phyloP scores from a whole-genome alignment of 352 stramenopile genomes.

The Phytopythium oedochilum region DNA sequence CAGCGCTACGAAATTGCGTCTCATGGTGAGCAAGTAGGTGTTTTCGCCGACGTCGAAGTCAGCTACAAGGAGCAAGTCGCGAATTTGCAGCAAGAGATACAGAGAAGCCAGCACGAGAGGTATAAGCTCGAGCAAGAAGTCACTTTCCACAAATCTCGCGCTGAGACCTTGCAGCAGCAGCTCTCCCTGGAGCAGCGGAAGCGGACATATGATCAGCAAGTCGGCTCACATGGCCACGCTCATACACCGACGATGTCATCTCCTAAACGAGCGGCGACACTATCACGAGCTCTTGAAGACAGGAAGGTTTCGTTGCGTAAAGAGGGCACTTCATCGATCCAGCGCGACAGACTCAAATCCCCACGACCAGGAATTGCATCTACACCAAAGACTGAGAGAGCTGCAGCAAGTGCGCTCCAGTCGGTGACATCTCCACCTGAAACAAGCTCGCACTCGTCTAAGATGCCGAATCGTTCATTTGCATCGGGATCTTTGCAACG shows the following conservation, averaged over 20 bases:
- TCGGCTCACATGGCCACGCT: constrained; percentile 17
- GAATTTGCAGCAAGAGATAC: constrained; percentile 36
- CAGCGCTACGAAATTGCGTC: constrained; percentile 25
- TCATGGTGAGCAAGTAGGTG: constrained; percentile 20
- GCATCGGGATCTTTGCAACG: not conserved
- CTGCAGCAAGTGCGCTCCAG: not conserved
- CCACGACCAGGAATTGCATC: not conserved
- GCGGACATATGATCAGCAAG: constrained; percentile 40
- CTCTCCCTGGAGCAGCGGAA: constrained; percentile 45
- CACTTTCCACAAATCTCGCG: constrained; percentile 22
- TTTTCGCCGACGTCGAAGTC: constrained; percentile 23
- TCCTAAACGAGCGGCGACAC: constrained; percentile 14
- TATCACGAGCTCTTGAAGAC: constrained; percentile 30
- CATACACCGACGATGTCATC: constrained; percentile 7
- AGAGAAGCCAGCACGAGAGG: constrained; percentile 30
- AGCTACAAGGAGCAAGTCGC: constrained; percentile 26
- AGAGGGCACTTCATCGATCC: constrained; percentile 21
- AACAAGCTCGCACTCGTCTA: too few species aligned
- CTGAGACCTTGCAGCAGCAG: constrained; percentile 39
- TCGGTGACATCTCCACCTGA: too few species aligned
- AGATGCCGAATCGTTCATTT: too few species aligned
- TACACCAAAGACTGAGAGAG: not conserved
- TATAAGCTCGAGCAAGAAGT: constrained; percentile 46
- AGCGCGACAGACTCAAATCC: constrained; percentile 28
- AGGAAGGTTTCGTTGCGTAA: constrained; percentile 28